phyloP scores from a whole-genome alignment of 2,329 filamentous ascomycete species.

The Botrytis paeoniae region DNA sequence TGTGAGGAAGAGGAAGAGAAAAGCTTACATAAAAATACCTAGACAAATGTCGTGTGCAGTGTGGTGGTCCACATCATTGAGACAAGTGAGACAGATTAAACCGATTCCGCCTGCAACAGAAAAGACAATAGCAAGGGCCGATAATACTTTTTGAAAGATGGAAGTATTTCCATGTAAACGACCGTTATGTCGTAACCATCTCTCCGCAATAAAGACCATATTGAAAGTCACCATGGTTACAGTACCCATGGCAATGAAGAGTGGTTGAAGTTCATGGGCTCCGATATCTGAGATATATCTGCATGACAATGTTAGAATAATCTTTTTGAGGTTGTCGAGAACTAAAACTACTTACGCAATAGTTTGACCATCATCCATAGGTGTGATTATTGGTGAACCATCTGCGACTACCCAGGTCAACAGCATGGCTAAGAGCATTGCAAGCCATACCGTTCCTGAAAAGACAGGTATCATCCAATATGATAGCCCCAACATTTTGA shows the following conservation, averaged over 20 bases:
- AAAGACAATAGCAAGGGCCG: slow-evolving; percentile 58
- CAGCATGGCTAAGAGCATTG: slow-evolving; percentile 26
- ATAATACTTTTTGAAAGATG: slow-evolving; percentile 58
- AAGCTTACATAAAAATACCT: slow-evolving; percentile 57
- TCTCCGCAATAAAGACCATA: slow-evolving; percentile 72
- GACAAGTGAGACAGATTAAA: slow-evolving; percentile 76
- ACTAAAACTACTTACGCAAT: slow-evolving; percentile 45
- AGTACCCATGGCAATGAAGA: slow-evolving; percentile 70
- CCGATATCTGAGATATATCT: slow-evolving; percentile 67
- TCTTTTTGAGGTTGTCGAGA: too few species aligned
- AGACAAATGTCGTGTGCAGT: slow-evolving; percentile 71
- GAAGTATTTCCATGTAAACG: slow-evolving; percentile 72
- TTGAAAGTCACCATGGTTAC: slow-evolving; percentile 76
- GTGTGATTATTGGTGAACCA: slow-evolving; percentile 49
- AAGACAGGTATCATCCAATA: slow-evolving; percentile 26
- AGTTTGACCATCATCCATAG: slow-evolving; percentile 54
- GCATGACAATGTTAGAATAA: slow-evolving; percentile 44
- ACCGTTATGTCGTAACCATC: slow-evolving; percentile 78
- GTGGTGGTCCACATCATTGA: slow-evolving; percentile 68
- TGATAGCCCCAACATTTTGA: slow-evolving; percentile 18
- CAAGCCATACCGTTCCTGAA: slow-evolving; percentile 29
- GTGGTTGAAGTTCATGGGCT: slow-evolving; percentile 60
- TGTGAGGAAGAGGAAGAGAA: too few species aligned
- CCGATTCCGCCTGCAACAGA: slow-evolving; percentile 73
- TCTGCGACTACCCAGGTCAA: slow-evolving; percentile 59